These are phyloP conservation scores for Pezicula rhizophila DNA, from an alignment of 2,329 filamentous ascomycete genomes.

Conservation along the genomic window DNA sequence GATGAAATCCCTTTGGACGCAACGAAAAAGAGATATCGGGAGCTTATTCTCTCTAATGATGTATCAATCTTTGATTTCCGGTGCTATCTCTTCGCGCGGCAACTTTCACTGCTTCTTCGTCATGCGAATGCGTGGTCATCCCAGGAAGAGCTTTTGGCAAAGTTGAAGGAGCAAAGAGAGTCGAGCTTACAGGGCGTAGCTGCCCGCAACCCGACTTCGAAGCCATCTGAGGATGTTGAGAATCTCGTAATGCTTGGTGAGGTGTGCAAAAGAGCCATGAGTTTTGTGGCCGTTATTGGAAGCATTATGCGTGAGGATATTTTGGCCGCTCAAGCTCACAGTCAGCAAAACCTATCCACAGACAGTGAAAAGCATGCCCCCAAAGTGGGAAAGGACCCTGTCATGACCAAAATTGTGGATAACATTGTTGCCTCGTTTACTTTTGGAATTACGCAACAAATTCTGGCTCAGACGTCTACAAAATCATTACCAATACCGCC, in stretches of 20 bases:
- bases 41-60: slow-evolving; percentile 87
- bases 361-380: slow-evolving; percentile 29
- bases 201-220: slow-evolving; percentile 41
- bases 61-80: slow-evolving; percentile 95
- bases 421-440: slow-evolving; percentile 74
- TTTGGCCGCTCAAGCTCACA: slow-evolving; percentile 44
- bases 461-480: slow-evolving; percentile 69
- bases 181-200: slow-evolving; percentile 52
- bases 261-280: slow-evolving; percentile 73
- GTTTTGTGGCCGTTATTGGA: slow-evolving; percentile 77
- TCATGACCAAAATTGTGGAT: slow-evolving; percentile 53
- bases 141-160: slow-evolving; percentile 54
- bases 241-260: slow-evolving; percentile 78
- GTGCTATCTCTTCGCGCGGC: slow-evolving; percentile 86
- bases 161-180: slow-evolving; percentile 57
- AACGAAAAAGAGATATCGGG: slow-evolving; percentile 75
- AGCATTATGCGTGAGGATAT: slow-evolving; percentile 77
- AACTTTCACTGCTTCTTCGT: slow-evolving; percentile 74
- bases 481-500: slow-evolving; percentile 61
- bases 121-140: slow-evolving; percentile 70
- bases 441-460: slow-evolving; percentile 69
- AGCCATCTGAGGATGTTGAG: slow-evolving; percentile 55
- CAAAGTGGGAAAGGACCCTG: slow-evolving; percentile 24
- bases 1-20: slow-evolving; percentile 55
- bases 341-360: slow-evolving; percentile 7